Conservation (phyloP, 768 basidiomycete genomes). For the Trametes gibbosa region DNA sequence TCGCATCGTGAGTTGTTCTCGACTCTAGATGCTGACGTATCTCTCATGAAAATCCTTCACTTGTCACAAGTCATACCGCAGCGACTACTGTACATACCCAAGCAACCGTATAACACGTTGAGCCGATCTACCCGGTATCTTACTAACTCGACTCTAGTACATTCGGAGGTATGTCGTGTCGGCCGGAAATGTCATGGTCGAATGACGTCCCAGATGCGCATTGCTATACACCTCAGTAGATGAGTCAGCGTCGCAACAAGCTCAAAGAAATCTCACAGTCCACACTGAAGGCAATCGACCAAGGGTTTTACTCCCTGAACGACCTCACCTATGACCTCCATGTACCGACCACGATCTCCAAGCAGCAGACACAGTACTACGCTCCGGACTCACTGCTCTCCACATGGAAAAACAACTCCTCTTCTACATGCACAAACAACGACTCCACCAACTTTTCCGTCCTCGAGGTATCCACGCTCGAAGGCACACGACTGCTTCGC, state of each 20-base stretch:
- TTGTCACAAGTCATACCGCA: no score
- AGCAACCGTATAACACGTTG: no score
- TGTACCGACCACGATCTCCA: constrained; percentile 33
- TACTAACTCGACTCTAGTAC: no score
- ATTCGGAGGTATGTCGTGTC: neutral
- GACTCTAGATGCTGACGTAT: no score
- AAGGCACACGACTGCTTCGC: constrained; percentile 48
- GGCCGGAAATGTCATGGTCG: no score
- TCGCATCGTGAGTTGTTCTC: no score
- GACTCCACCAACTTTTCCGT: constrained; percentile 40
- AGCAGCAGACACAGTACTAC: constrained; percentile 51
- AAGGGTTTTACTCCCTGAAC: constrained; percentile 39
- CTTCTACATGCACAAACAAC: neutral
- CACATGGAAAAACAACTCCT: constrained; percentile 38
- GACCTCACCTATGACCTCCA: constrained; percentile 34
- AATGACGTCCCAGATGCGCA: no score
- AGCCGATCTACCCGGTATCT: no score
- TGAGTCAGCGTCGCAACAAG: constrained; percentile 4
- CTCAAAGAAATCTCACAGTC: constrained; percentile 43
- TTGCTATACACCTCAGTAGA: neutral
- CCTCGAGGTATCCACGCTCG: constrained; percentile 61
- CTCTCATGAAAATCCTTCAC: no score
- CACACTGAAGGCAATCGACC: constrained; percentile 48
- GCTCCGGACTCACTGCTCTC: constrained; percentile 47
- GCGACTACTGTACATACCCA: no score